These are phyloP conservation scores for Yamadazyma jaroonii DNA, from an alignment of 1,139 yeast genomes.

Conservation along the genomic window DNA sequence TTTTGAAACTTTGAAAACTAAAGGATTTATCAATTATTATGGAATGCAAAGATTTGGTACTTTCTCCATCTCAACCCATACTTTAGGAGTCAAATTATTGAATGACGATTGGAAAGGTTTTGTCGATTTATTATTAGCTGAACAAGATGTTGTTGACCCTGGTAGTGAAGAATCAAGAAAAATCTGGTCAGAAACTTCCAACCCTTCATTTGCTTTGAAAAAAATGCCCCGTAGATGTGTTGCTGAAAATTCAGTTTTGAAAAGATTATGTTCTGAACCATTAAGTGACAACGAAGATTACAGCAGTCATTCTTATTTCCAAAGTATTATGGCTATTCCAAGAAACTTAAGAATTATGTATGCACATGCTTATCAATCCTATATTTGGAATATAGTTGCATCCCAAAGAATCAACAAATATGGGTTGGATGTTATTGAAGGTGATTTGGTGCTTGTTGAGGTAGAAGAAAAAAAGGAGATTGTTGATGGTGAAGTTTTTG, in stretches of 20 bases:
- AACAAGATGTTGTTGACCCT: slow-evolving; percentile 81
- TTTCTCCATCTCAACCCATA: slow-evolving; percentile 87
- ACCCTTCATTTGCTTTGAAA: slow-evolving; percentile 62
- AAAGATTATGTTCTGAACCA: slow-evolving; percentile 48
- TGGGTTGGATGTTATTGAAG: slow-evolving; percentile 71
- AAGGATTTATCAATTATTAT: slow-evolving; percentile 88
- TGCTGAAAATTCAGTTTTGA: slow-evolving; percentile 77
- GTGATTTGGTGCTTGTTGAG: slow-evolving; percentile 69
- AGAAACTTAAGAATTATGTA: slow-evolving; percentile 91
- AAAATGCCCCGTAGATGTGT: slow-evolving; percentile 84
- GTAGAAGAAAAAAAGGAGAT: slow-evolving; percentile 22
- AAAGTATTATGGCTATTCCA: slow-evolving; percentile 88
- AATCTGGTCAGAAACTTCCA: slow-evolving; percentile 73
- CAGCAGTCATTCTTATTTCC: slow-evolving; percentile 54
- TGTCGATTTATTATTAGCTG: slow-evolving; percentile 72
- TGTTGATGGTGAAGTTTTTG: slow-evolving; percentile 48
- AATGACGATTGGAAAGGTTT: slow-evolving; percentile 78
- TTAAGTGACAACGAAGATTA: slow-evolving; percentile 47
- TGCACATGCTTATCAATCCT: slow-evolving; percentile 96
- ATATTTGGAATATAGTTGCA: slow-evolving; percentile 87
- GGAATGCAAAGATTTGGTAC: slow-evolving; percentile 99
- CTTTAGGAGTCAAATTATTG: slow-evolving; percentile 70
- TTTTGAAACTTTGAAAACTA: slow-evolving; percentile 53
- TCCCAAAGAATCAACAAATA: slow-evolving; percentile 70
- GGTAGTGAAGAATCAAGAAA: slow-evolving; percentile 79